A percentile compares a stretch with the other conserved stretches of the same genome.
Evolutionary conservation across 1,284 basidiomycete species (phyloP).

Genomic region (Marasmius tenuissimus): DNA sequence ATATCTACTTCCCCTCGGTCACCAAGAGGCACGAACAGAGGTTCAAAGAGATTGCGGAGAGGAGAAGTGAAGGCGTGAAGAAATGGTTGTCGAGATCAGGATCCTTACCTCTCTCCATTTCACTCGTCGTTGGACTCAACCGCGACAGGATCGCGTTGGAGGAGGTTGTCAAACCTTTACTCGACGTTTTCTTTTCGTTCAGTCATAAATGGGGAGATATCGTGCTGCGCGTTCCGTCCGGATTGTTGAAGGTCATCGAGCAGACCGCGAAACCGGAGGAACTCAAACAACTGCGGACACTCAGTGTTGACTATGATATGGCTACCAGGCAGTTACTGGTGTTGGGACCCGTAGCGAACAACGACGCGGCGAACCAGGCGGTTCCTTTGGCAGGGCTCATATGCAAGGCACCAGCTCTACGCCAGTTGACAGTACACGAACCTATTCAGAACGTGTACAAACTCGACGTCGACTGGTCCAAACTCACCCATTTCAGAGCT

Average conservation of each 20-base stretch:
- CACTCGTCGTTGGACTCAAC: background rate
- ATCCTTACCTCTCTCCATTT: conserved; percentile 9
- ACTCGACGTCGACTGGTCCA: background rate
- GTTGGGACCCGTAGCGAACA: background rate
- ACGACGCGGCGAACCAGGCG: background rate
- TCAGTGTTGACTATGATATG: background rate
- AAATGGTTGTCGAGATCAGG: conserved; percentile 11
- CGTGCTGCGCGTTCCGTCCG: background rate
- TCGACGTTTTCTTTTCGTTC: background rate
- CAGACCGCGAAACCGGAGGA: background rate
- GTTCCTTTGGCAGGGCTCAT: background rate
- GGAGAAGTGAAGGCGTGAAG: background rate
- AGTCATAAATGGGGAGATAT: background rate
- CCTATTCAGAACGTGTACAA: background rate
- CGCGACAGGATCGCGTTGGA: background rate
- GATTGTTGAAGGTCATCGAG: background rate
- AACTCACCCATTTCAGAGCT: conserved; percentile 2
- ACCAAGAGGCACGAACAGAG: background rate
- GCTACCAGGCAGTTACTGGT: background rate
- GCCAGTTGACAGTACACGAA: background rate
- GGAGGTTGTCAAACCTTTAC: background rate
- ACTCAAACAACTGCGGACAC: background rate
- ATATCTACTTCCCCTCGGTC: conserved; percentile 4
- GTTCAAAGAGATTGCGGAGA: background rate
- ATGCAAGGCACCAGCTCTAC: background rate